A percentile compares a stretch with the other conserved stretches of the same genome.
phyloP scores from a whole-genome alignment of 2,329 filamentous ascomycete species.

The Sarocladium brachiariae region DNA sequence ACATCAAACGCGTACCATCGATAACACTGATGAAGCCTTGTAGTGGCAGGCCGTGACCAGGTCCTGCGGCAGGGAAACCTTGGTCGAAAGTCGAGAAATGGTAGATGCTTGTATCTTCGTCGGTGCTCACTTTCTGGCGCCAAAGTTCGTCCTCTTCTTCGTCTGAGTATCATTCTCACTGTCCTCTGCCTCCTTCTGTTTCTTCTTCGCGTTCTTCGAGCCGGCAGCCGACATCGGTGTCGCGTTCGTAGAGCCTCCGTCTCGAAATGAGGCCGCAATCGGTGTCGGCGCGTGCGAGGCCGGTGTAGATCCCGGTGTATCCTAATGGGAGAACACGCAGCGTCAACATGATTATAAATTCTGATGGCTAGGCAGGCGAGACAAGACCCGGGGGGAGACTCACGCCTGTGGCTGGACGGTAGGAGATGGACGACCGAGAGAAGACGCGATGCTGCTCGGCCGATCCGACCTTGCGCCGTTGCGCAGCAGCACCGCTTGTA shows the following conservation, averaged over 20 bases:
- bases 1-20: too few species aligned
- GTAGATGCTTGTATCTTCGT: neutral
- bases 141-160: constrained; percentile 52
- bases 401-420: constrained; percentile 39
- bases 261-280: constrained; percentile 46
- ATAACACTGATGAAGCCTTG: too few species aligned
- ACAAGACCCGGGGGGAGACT: neutral
- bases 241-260: constrained; percentile 39
- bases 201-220: constrained; percentile 47
- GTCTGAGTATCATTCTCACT: constrained; percentile 52
- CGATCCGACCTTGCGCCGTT: constrained; percentile 57
- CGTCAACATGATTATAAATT: too few species aligned
- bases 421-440: constrained; percentile 57
- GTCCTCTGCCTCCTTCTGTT: constrained; percentile 42
- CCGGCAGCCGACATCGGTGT: constrained; percentile 49
- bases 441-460: constrained; percentile 71
- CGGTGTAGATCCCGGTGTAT: constrained; percentile 40
- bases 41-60: too few species aligned
- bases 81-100: neutral
- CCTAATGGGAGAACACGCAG: too few species aligned
- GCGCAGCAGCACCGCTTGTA: constrained; percentile 53
- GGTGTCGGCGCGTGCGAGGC: constrained; percentile 47
- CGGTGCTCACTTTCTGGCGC: constrained; percentile 39
- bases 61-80: too few species aligned
- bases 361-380: too few species aligned